phyloP scores from a whole-genome alignment of 805 yeast species.

The Saccharomycopsis selenospora region DNA sequence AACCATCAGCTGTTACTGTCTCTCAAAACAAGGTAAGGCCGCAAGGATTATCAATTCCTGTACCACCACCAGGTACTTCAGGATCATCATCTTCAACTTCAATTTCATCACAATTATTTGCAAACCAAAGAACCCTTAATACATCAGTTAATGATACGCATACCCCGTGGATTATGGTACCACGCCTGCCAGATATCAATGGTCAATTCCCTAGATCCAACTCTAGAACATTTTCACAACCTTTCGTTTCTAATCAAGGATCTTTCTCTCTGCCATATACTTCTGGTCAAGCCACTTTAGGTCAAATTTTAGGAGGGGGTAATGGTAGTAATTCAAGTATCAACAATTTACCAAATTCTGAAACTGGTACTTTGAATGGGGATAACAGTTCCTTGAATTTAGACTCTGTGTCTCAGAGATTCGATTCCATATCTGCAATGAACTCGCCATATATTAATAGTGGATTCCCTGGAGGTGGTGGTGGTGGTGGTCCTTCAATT shows the following conservation, averaged over 20 bases:
- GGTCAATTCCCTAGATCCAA: neutral
- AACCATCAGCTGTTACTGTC: neutral
- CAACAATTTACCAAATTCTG: neutral
- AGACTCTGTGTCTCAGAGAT: conserved; percentile 12
- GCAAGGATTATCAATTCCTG: neutral
- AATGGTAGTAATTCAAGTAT: conserved; percentile 9
- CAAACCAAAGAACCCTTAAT: neutral
- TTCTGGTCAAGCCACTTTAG: neutral
- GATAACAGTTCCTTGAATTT: conserved; percentile 15
- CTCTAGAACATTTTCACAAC: neutral
- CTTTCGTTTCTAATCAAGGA: too few relatives aligned
- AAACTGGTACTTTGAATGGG: conserved; percentile 6
- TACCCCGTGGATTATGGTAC: neutral
- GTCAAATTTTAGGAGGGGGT: conserved; percentile 2
- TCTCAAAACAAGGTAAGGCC: too few relatives aligned
- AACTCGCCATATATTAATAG: conserved; percentile 21
- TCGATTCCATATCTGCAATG: conserved; percentile 11
- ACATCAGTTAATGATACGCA: neutral
- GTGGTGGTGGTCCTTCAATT: conserved; percentile 33
- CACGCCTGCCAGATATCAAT: neutral
- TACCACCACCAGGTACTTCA: neutral
- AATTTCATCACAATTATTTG: neutral
- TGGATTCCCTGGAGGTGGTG: neutral
- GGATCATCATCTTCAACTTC: neutral
- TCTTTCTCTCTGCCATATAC: neutral